These are phyloP conservation scores for Peronospora tabacina DNA, from an alignment of 352 stramenopile species.

Conservation along the genomic window DNA sequence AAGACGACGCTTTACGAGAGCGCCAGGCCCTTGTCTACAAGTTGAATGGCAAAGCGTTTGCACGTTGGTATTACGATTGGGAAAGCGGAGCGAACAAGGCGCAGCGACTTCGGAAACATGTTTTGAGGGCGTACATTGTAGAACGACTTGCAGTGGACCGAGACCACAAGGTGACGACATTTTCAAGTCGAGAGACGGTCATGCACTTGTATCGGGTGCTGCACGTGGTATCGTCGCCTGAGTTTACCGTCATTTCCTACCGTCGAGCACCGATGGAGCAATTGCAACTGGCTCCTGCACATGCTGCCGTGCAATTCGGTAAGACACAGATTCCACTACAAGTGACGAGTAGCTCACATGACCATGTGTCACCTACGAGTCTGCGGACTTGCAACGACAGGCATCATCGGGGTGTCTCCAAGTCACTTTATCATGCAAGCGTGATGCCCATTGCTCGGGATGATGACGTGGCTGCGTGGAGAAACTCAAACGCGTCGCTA, in stretches of 20 bases:
- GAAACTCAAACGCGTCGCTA: neutral
- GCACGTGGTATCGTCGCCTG: conserved; percentile 41
- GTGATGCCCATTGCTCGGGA: conserved; percentile 7
- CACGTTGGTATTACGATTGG: conserved; percentile 70
- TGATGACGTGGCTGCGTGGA: neutral
- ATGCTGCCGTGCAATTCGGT: conserved; percentile 2
- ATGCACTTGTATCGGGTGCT: conserved; percentile 40
- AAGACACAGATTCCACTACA: conserved; percentile 5
- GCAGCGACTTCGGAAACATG: conserved; percentile 59
- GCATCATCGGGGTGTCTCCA: neutral
- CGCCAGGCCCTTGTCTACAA: conserved; percentile 36
- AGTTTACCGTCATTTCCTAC: conserved; percentile 74
- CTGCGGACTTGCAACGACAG: neutral
- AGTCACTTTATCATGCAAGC: conserved; percentile 2
- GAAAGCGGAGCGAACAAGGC: conserved; percentile 63
- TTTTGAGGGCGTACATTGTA: conserved; percentile 54
- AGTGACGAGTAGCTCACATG: neutral
- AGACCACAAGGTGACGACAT: conserved; percentile 28
- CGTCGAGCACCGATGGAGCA: conserved; percentile 31
- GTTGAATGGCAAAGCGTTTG: conserved; percentile 41
- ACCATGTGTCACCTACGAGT: conserved; percentile 1
- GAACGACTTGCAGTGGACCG: conserved; percentile 33
- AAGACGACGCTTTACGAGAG: neutral
- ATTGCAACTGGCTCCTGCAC: neutral
- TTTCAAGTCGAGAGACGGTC: conserved; percentile 10